Evolutionary conservation across 2,329 filamentous ascomycete genomes (phyloP), one percentile per base, ranked within the genome.

Genomic region (Pochonia chlamydosporia): DNA sequence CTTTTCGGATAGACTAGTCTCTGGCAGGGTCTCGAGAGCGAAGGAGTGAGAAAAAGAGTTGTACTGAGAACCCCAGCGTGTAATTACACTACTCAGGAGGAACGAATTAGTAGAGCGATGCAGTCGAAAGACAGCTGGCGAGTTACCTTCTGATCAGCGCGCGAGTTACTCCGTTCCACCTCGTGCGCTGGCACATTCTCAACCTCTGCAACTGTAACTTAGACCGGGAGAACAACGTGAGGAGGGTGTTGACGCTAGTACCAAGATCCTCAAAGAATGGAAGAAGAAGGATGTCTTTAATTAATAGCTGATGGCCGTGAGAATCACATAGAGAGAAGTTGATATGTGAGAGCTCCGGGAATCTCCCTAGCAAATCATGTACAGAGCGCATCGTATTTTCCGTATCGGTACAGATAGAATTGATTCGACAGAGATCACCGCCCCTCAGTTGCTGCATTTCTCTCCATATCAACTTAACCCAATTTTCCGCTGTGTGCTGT

Each of bases 291-390:
- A n/a, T n/a, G n/a, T n/a, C n/a, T n/a, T n/a, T n/a, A n/a, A n/a
- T n/a, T n/a, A n/a, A n/a, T n/a, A n/a, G 21, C 40, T 42, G 16
- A 42, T 9, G 28, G 28, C 28, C 14, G 14, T 31, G 14, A 31
- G 28, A 31, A 39, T 46, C 33, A 35, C 33, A 46, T 20, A 46
- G 33, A 37, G 43, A 46, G 43, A 46, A 46, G 23, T 39, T 46
- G 33, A 46, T 40, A 40, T 46, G 33, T 46, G 21, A 40, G 24
- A 46, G 43, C 21, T 46, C 24, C 11, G 30, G 33, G 43, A 39
- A 28, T 37, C n/a, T 43, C 40, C 40, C 25, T 28, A 43, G 40
- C n/a, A 43, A 43, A 26, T 43, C 25, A 26, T 43, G 40, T 43
- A 26, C 25, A 16, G 21, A 43, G 40, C n/a, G n/a, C n/a, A n/a